Base-by-base conservation (phyloP, 2,329 filamentous ascomycete species). In the Botrytis fragariae region DNA sequence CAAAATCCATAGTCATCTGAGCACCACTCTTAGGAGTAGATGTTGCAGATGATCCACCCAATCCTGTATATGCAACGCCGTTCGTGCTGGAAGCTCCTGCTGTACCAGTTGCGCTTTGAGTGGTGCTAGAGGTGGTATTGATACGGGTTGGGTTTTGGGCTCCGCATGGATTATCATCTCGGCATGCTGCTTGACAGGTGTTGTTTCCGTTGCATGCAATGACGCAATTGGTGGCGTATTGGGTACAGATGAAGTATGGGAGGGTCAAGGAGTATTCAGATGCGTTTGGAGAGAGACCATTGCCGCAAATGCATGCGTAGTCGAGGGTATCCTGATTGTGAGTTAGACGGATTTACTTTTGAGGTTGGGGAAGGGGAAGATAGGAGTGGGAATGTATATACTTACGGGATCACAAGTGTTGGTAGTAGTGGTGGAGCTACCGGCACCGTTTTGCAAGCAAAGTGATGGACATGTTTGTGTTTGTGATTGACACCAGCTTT, bases 261-360 rank as follows among this genome's bases (percentile, higher is more conserved):
- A 96, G 85, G 1, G 93, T 95, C 78, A 93, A 86, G 32, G 90
- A 91, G 87, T 92, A 96, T 83, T 95, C 87, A 79, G 91, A 89
- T 67, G 93, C 83, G 83, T 95, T 94, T 77, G 93, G 93, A 70
- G 87, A 83, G 75, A 86, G 81, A 80, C 88, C 87, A 80, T 92
- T 86, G 75, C 86, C 86, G 84, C 93, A 96, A 77, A 93, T 85
- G 82, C 93, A 96, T 76, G 86, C 85, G 83, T 91, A 95, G n/a
- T 84, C 86, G 68, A 95, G 86, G 32, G 85, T 84, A 69, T 86
- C 79, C 88, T 91, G 72, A 37, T 45, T 32, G 25, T 29, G 35
- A 60, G 72, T 65, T 67, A 63, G 48, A 44, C 42, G n/a, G 37
- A 42, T 5, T 57, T 3, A 16, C 22, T 1, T 25, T 72, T 63